Evolutionary conservation across 2,329 filamentous ascomycete genomes (phyloP).

Genomic region (Botryotinia calthae): DNA sequence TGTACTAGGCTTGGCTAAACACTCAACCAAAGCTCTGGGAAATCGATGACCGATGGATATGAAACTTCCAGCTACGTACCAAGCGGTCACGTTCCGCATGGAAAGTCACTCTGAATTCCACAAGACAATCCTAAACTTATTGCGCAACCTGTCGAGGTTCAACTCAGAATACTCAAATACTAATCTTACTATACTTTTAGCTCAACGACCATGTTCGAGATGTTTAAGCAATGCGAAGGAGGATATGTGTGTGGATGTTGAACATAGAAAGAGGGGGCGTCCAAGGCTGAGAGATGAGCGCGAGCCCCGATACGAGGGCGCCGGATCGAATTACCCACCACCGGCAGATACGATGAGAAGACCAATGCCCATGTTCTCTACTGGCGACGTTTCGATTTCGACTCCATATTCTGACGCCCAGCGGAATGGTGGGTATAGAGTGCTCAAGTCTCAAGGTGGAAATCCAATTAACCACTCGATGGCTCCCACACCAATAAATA

Average conservation of each 20-base stretch:
- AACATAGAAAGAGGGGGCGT: slow-evolving; percentile 80
- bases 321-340: slow-evolving; percentile 35
- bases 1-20: slow-evolving; percentile 9
- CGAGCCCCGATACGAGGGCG: slow-evolving; percentile 55
- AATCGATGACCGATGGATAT: not conserved
- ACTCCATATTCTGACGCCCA: slow-evolving; percentile 47
- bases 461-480: slow-evolving; percentile 44
- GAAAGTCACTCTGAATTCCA: not conserved
- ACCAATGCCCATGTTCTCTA: slow-evolving; percentile 51
- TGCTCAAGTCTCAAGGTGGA: slow-evolving; percentile 52
- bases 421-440: slow-evolving; percentile 48
- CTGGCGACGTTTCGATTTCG: slow-evolving; percentile 43
- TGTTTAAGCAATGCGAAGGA: slow-evolving; percentile 77
- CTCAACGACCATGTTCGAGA: slow-evolving; percentile 74
- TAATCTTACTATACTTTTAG: slow-evolving; percentile 42
- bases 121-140: not conserved
- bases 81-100: too few relatives aligned
- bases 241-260: slow-evolving; percentile 77
- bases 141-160: not conserved
- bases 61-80: slow-evolving; percentile 2
- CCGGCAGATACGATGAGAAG: slow-evolving; percentile 41
- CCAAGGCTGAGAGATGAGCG: slow-evolving; percentile 73
- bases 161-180: not conserved
- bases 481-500: slow-evolving; percentile 47
- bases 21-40: slow-evolving; percentile 5